These are phyloP conservation scores for Tilletia indica DNA, from an alignment of 1,284 basidiomycete species.

Conservation along the genomic window DNA sequence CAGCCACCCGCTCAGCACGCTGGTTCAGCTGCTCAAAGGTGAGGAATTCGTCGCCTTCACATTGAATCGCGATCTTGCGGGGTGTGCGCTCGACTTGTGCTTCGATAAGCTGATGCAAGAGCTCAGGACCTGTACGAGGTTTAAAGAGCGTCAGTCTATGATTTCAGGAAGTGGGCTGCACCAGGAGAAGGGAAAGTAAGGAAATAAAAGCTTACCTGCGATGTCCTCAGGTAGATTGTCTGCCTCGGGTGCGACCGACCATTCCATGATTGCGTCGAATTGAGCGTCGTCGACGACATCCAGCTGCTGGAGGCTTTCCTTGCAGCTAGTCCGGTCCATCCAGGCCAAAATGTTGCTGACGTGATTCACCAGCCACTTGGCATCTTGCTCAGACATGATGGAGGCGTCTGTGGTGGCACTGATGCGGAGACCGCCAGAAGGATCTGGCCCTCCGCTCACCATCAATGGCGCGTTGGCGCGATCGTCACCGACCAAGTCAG, in stretches of 20 bases:
- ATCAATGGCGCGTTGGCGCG: background rate
- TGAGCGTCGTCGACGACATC: slow-evolving; percentile 7
- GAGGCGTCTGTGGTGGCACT: background rate
- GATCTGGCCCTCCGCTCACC: background rate
- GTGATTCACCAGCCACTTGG: background rate
- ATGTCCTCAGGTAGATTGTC: too few species aligned
- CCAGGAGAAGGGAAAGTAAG: too few species aligned
- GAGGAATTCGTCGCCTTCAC: background rate
- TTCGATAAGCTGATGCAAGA: background rate
- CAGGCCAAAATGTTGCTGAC: background rate
- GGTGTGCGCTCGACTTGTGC: background rate
- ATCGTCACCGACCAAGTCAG: background rate
- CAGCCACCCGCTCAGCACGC: background rate
- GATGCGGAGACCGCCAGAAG: background rate
- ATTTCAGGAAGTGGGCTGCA: too few species aligned
- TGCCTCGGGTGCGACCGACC: background rate
- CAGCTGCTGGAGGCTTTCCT: background rate
- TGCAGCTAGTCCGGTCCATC: background rate
- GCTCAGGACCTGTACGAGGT: too few species aligned
- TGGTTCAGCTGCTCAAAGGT: background rate
- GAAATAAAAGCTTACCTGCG: too few species aligned
- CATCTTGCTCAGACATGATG: background rate
- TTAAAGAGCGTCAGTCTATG: too few species aligned
- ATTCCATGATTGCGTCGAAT: slow-evolving; percentile 4
- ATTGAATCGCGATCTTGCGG: background rate